Percentiles rank a stretch among this genome's conserved stretches.
Conservation (phyloP, 2,329 filamentous ascomycete species). For the Penicillium sp. region DNA sequence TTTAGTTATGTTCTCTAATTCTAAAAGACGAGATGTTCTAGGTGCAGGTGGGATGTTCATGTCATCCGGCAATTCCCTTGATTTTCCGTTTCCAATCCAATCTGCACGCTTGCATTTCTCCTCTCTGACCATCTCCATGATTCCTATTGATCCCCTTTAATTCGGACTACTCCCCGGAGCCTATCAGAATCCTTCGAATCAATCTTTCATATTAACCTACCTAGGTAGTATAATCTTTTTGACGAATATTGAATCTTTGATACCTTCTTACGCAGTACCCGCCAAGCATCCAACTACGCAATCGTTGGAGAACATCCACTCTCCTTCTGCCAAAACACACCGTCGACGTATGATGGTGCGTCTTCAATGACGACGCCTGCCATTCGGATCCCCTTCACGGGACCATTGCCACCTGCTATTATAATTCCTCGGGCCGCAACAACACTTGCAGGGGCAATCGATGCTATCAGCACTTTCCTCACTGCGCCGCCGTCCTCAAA, state of each 20-base stretch:
- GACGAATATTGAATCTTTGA: background rate
- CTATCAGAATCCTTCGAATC: background rate
- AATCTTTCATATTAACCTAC: background rate
- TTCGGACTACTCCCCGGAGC: background rate
- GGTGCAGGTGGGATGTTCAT: constrained; percentile 11
- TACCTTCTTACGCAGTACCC: background rate
- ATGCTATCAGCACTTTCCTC: constrained; percentile 76
- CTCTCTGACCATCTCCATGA: background rate
- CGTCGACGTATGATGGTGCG: constrained; percentile 29
- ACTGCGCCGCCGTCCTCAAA: constrained; percentile 56
- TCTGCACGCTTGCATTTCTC: constrained; percentile 6
- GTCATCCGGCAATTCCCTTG: constrained; percentile 26
- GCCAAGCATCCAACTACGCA: constrained; percentile 12
- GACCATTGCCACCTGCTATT: constrained; percentile 71
- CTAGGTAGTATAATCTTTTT: background rate
- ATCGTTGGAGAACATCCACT: constrained; percentile 10
- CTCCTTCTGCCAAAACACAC: constrained; percentile 13
- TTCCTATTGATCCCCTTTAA: background rate
- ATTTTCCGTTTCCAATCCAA: constrained; percentile 14
- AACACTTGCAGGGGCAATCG: constrained; percentile 69
- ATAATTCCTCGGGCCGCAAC: constrained; percentile 72
- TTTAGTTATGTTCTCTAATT: background rate
- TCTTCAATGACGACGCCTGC: constrained; percentile 65
- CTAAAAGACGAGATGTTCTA: background rate
- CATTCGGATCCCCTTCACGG: constrained; percentile 88